These are phyloP conservation scores for Phalaenopsis equestris DNA, from an alignment of 106 monocot species.

Conservation along the genomic window DNA sequence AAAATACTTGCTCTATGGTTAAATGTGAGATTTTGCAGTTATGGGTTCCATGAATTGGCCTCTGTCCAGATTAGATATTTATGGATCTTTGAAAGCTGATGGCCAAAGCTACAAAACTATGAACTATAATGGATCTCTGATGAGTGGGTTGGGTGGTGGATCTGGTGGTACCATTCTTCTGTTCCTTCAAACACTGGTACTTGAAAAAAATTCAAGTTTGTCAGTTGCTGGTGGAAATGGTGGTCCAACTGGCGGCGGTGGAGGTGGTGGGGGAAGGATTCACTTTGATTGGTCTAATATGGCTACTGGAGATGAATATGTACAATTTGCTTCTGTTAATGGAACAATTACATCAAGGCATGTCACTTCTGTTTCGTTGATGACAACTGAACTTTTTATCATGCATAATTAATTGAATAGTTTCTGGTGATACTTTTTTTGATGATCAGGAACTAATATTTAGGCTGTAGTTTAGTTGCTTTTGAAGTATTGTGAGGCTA, in stretches of 20 bases:
- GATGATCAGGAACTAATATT: background rate
- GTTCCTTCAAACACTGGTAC: constrained; percentile 50
- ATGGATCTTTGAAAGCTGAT: constrained; percentile 71
- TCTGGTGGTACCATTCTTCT: constrained; percentile 91
- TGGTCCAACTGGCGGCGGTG: constrained; percentile 73
- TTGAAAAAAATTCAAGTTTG: constrained; percentile 55
- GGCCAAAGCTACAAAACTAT: constrained; percentile 49
- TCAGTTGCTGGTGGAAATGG: constrained; percentile 76
- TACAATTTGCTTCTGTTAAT: constrained; percentile 69
- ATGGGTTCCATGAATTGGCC: constrained; percentile 96
- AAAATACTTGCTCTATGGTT: background rate
- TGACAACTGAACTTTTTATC: constrained; percentile 1
- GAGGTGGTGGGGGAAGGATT: constrained; percentile 87
- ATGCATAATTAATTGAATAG: background rate
- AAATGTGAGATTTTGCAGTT: constrained; percentile 31
- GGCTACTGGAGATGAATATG: constrained; percentile 82
- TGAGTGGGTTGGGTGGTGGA: constrained; percentile 82
- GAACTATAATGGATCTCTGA: constrained; percentile 31
- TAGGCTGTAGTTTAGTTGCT: background rate
- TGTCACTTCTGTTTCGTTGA: background rate
- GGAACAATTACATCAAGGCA: constrained; percentile 77
- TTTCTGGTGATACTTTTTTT: background rate
- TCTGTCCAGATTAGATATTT: constrained; percentile 58
- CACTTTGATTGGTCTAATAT: constrained; percentile 95
- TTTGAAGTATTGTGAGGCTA: background rate